A percentile compares a stretch with the other conserved stretches of the same genome.
phyloP scores from a whole-genome alignment of 2,329 filamentous ascomycete genomes.

The Neophaeococcomyces aloes region DNA sequence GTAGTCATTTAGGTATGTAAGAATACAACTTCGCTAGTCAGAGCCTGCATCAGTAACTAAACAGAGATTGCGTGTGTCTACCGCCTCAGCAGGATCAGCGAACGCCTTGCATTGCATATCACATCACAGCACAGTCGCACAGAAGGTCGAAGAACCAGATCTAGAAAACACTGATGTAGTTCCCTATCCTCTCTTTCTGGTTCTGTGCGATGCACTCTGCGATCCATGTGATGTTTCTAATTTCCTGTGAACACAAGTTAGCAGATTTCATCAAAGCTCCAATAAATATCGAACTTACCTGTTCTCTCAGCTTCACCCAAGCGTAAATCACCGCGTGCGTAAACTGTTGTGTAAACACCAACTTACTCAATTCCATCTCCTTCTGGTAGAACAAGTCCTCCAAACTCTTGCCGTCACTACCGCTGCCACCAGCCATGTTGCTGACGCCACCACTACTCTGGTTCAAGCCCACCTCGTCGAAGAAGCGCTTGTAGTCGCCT shows the following conservation, averaged over 20 bases:
- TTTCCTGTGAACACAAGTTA: slow-evolving; percentile 56
- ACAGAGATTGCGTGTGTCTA: too few species aligned
- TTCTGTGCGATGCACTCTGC: slow-evolving; percentile 99
- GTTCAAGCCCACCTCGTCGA: slow-evolving; percentile 77
- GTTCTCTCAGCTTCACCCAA: slow-evolving; percentile 94
- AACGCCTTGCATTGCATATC: slow-evolving; percentile 1
- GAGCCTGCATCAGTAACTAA: too few species aligned
- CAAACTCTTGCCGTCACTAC: slow-evolving; percentile 73
- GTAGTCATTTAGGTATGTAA: too few species aligned
- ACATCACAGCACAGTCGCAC: not conserved
- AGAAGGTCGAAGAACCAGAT: not conserved
- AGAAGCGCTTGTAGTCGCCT: slow-evolving; percentile 88
- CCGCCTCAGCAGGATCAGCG: not conserved
- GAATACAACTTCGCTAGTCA: too few species aligned
- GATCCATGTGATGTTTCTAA: slow-evolving; percentile 99
- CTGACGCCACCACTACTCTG: slow-evolving; percentile 65
- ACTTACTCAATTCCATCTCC: slow-evolving; percentile 97
- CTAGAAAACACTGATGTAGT: slow-evolving; percentile 95
- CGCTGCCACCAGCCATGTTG: slow-evolving; percentile 74
- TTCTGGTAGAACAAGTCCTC: slow-evolving; percentile 99
- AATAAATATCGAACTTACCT: slow-evolving; percentile 50
- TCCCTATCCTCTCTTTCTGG: slow-evolving; percentile 96
- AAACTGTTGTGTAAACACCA: slow-evolving; percentile 91
- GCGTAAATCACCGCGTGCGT: slow-evolving; percentile 91
- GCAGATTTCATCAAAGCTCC: not conserved